Conservation (phyloP, 805 yeast species). For the Ogataea nakhonphanomensis region DNA sequence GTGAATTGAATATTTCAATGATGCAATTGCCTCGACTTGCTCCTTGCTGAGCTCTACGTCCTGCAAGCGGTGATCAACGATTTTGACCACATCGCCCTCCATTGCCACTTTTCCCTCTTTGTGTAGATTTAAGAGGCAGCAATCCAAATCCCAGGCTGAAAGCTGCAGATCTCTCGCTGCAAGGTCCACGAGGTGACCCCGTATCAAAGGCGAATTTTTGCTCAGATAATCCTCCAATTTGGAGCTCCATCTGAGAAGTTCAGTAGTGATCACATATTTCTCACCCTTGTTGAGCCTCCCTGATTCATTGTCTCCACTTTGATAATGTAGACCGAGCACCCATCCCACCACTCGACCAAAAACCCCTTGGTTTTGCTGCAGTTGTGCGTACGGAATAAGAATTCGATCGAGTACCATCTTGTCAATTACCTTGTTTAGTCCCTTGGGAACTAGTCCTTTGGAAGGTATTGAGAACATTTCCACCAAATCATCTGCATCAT, state of each 20-base stretch:
- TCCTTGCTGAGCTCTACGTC: constrained; percentile 13
- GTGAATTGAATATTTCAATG: constrained; percentile 28
- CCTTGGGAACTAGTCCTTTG: constrained; percentile 22
- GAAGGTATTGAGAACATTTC: constrained; percentile 14
- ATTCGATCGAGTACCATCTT: constrained; percentile 22
- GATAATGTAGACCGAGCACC: constrained; percentile 8
- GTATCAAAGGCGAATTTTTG: constrained; percentile 13
- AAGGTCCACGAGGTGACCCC: constrained; percentile 12
- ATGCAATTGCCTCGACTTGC: constrained; percentile 24
- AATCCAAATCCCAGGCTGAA: constrained; percentile 20
- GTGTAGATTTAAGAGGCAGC: constrained; percentile 22
- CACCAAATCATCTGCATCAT: constrained; percentile 20
- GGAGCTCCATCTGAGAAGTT: constrained; percentile 14
- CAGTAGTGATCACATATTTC: constrained; percentile 17
- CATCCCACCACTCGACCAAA: constrained; percentile 11
- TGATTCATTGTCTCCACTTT: constrained; percentile 12
- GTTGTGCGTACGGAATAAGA: constrained; percentile 22
- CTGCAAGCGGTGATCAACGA: neutral
- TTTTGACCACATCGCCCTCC: constrained; percentile 1
- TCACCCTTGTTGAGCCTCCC: constrained; percentile 20
- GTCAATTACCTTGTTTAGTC: constrained; percentile 26
- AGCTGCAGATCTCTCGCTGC: constrained; percentile 3
- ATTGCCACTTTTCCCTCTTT: constrained; percentile 15
- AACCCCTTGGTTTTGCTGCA: constrained; percentile 12
- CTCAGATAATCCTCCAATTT: constrained; percentile 6